phyloP scores from a whole-genome alignment of 495 filamentous ascomycete genomes.

The Glonium stellatum region DNA sequence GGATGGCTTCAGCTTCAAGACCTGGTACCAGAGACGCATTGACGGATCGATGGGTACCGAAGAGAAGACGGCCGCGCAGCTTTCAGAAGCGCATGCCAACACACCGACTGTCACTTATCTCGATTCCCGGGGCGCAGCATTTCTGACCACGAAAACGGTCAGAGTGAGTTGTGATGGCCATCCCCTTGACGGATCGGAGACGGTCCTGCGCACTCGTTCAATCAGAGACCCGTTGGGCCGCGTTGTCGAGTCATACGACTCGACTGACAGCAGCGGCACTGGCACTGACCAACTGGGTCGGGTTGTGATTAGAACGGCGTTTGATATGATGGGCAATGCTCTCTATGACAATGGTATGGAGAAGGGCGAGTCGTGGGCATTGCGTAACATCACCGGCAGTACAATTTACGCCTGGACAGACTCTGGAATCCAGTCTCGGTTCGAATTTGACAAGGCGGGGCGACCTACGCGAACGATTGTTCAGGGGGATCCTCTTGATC shows the following conservation, averaged over 20 bases:
- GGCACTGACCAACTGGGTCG: too few relatives aligned
- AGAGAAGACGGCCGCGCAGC: conserved; percentile 13
- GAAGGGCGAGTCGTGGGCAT: not conserved
- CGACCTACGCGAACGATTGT: not conserved
- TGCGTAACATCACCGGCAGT: not conserved
- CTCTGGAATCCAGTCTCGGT: not conserved
- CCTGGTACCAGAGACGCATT: conserved; percentile 7
- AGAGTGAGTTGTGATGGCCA: too few relatives aligned
- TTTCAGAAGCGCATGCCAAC: conserved; percentile 22
- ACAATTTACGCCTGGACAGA: not conserved
- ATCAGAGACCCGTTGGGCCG: too few relatives aligned
- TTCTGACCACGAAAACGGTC: too few relatives aligned
- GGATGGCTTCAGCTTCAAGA: not conserved
- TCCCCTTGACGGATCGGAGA: too few relatives aligned
- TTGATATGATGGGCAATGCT: not conserved
- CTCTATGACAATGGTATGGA: not conserved
- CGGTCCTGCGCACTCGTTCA: too few relatives aligned
- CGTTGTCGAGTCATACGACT: not conserved
- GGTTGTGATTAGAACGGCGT: too few relatives aligned
- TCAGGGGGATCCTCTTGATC: too few relatives aligned
- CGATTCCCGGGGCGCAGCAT: conserved; percentile 21
- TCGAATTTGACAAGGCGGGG: not conserved
- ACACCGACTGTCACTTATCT: conserved; percentile 24
- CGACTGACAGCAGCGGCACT: too few relatives aligned
- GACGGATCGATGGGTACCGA: not conserved